These are phyloP conservation scores for Xylaria sp. DNA, from an alignment of 2,329 filamentous ascomycete genomes.

Conservation along the genomic window DNA sequence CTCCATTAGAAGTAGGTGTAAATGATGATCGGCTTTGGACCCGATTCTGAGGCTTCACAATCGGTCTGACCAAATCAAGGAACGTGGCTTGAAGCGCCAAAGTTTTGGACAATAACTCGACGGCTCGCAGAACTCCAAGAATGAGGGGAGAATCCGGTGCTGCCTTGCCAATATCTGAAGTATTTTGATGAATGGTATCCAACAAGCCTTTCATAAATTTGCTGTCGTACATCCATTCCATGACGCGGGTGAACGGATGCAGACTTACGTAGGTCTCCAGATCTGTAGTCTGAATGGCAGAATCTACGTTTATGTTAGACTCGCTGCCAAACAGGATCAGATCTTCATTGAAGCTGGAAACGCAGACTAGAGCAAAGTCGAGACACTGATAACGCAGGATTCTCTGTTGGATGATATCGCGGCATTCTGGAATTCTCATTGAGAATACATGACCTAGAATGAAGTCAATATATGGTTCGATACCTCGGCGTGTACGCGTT, in stretches of 20 bases:
- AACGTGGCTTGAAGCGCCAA: conserved; percentile 91
- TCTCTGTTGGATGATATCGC: conserved; percentile 71
- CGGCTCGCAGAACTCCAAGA: conserved; percentile 75
- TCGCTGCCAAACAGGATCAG: conserved; percentile 84
- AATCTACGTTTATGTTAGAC: conserved; percentile 76
- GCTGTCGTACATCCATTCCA: conserved; percentile 98
- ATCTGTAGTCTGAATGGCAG: conserved; percentile 74
- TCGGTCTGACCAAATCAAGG: conserved; percentile 81
- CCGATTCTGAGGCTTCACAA: conserved; percentile 70
- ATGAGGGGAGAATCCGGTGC: conserved; percentile 81
- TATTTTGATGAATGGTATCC: conserved; percentile 76
- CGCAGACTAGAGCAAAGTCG: conserved; percentile 78
- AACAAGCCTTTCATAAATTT: conserved; percentile 83
- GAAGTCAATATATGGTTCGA: conserved; percentile 93
- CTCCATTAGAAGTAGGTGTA: conserved; percentile 61
- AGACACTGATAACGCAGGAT: conserved; percentile 81
- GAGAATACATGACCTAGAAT: conserved; percentile 80
- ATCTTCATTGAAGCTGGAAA: conserved; percentile 92
- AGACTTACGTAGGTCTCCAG: conserved; percentile 81
- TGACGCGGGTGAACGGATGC: conserved; percentile 91
- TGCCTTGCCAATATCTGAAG: conserved; percentile 73
- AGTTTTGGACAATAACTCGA: conserved; percentile 82
- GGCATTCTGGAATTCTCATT: conserved; percentile 67
- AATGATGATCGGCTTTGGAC: conserved; percentile 38
- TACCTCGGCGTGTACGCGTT: conserved; percentile 77